Evolutionary conservation across 129 eudicot species (phyloP).

Genomic region (Tagetes patula): DNA sequence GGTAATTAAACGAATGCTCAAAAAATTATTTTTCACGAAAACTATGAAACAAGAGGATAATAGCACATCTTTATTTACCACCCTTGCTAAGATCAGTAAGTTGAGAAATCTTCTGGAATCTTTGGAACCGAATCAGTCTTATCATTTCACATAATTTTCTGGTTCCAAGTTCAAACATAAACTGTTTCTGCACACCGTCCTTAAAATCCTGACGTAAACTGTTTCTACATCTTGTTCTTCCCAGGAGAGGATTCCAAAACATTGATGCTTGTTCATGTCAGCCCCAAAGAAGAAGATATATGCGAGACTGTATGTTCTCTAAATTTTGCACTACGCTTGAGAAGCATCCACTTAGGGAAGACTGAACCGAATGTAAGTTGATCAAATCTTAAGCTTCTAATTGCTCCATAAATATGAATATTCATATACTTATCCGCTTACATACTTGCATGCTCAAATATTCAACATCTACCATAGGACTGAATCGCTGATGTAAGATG

Average conservation of each 20-base stretch:
- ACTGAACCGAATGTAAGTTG: slow-evolving; percentile 39
- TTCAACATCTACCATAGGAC: neutral
- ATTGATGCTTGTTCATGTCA: slow-evolving; percentile 68
- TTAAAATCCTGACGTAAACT: neutral
- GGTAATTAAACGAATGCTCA: slow-evolving; percentile 40
- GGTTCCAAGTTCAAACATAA: neutral
- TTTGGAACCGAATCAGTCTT: neutral
- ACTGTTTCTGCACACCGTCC: neutral
- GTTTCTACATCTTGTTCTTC: slow-evolving; percentile 18
- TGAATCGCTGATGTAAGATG: neutral
- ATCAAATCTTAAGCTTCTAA: neutral
- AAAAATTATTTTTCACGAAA: neutral
- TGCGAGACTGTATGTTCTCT: slow-evolving; percentile 66
- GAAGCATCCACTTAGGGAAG: slow-evolving; percentile 45
- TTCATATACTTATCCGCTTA: neutral
- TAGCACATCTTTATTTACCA: no score
- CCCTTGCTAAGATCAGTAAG: neutral
- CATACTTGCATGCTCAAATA: neutral
- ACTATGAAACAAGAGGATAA: neutral
- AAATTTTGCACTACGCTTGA: slow-evolving; percentile 49
- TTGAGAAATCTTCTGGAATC: slow-evolving; percentile 9
- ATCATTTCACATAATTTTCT: neutral
- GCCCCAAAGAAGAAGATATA: slow-evolving; percentile 69
- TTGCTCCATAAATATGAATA: neutral
- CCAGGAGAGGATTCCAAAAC: slow-evolving; percentile 74